Evolutionary conservation across 257 asterid genomes (phyloP), one percentile per base, ranked within the genome.

Genomic region (Buddleja alternifolia): DNA sequence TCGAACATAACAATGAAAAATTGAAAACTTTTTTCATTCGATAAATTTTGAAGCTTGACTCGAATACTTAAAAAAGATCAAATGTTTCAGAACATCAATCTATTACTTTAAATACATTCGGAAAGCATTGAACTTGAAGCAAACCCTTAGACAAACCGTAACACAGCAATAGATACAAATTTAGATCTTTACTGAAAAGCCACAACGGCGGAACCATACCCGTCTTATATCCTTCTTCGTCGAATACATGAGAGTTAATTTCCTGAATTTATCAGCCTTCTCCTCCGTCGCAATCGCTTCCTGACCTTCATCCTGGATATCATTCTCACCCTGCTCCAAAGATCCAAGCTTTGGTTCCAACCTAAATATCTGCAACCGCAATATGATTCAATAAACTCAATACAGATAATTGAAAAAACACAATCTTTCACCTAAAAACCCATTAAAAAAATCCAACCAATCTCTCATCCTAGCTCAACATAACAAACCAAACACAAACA

Each of bases 351-450:
- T 85, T 2, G 86, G 76, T 48, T 71, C 85, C 81, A 85, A 58
- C 73, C 91, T 85, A 40, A 85, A 66, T 71, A 85, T 76, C 91
- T 85, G 77, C 37, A 46, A 14, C 42, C 51, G 20, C 20, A 42
- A 11, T 20, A n/a, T 32, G 34, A 29, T 29, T 29, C 34, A 29
- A 29, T 29, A 29, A 29, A 5, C 34, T 29, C 34, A 2, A 29
- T n/a, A 29, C 34, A 29, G 34, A 29, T 2, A 29, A 29, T 29
- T 29, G 15, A 23, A 37, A 5, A 55, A 8, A 45, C 37, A 2
- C 66, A 14, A 36, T 55, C 20, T 45, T 44, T 20, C 11, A 21
- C 25, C 60, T 4, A 50, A 52, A 53, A 16, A 8, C 12, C 32
- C 34, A 29, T 29, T 29, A 29, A 29, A 29, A 29, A 29, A 5